These are phyloP conservation scores for Diaporthe amygdali DNA, from an alignment of 2,329 filamentous ascomycete species.

Conservation along the genomic window DNA sequence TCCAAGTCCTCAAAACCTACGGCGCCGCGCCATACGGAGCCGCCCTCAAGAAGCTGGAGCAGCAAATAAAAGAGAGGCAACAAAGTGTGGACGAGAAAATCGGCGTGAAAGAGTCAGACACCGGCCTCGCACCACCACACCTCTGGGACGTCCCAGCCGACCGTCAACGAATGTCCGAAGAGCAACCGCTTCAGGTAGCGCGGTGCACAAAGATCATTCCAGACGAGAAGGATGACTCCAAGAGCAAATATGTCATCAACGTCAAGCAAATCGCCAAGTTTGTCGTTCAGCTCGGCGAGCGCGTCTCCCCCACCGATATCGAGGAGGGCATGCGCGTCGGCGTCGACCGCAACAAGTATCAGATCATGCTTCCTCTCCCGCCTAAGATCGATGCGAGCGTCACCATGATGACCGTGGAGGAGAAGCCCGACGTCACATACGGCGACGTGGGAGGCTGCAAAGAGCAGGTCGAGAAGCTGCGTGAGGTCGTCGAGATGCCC, in stretches of 20 bases:
- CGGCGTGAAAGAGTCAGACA: constrained; percentile 95
- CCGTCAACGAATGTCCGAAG: constrained; percentile 97
- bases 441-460: constrained; percentile 99
- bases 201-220: constrained; percentile 99
- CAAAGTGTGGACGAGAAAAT: constrained; percentile 99
- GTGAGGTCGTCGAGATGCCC: constrained; percentile 99
- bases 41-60: constrained; percentile 94
- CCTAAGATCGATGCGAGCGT: constrained; percentile 99
- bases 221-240: constrained; percentile 93
- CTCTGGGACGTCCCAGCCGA: constrained; percentile 98
- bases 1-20: constrained; percentile 98
- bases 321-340: constrained; percentile 99
- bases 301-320: constrained; percentile 97
- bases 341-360: constrained; percentile 98
- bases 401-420: constrained; percentile 99
- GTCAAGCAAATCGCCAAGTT: constrained; percentile 99
- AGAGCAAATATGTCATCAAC: constrained; percentile 99
- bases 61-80: constrained; percentile 99
- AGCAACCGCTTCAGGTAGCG: constrained; percentile 96
- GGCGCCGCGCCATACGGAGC: constrained; percentile 95
- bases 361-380: constrained; percentile 93
- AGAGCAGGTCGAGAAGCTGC: constrained; percentile 98
- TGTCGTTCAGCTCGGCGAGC: constrained; percentile 95
- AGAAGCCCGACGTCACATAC: constrained; percentile 99
- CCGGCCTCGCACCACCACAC: constrained; percentile 95